Conservation (phyloP, 495 filamentous ascomycete genomes). For the Bombardia bombarda region DNA sequence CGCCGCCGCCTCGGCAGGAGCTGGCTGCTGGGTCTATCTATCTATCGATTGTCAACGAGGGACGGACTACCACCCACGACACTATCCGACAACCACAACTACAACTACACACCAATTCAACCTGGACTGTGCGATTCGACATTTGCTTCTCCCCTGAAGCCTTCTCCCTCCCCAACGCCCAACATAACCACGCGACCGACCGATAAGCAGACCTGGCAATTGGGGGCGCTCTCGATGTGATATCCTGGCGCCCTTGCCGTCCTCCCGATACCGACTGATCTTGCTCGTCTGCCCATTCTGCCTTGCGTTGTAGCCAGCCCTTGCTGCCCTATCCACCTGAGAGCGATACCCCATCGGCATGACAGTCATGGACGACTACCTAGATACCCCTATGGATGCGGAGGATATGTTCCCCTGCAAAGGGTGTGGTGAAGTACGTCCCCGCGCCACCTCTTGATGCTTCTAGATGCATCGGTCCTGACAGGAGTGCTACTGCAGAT, state of each 20-base stretch:
- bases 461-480: not conserved
- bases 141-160: no score
- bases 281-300: not conserved
- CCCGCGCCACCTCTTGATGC: not conserved
- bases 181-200: not conserved
- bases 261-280: not conserved
- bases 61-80: no score
- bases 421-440: conserved; percentile 86
- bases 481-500: conserved; percentile 43
- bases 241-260: not conserved
- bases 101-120: no score
- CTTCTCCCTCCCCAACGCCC: no score
- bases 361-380: conserved; percentile 49
- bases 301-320: not conserved
- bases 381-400: conserved; percentile 77
- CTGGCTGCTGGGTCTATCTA: no score
- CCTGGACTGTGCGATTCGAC: no score
- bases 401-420: conserved; percentile 94
- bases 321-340: not conserved
- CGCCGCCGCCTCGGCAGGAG: no score
- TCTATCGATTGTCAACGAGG: no score
- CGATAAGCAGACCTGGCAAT: conserved; percentile 1
- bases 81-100: no score
- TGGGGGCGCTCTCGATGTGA: conserved; percentile 3
- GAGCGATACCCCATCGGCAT: not conserved